Evolutionary conservation across 148 eudicot species (phyloP).

Genomic region (Beta vulgaris): DNA sequence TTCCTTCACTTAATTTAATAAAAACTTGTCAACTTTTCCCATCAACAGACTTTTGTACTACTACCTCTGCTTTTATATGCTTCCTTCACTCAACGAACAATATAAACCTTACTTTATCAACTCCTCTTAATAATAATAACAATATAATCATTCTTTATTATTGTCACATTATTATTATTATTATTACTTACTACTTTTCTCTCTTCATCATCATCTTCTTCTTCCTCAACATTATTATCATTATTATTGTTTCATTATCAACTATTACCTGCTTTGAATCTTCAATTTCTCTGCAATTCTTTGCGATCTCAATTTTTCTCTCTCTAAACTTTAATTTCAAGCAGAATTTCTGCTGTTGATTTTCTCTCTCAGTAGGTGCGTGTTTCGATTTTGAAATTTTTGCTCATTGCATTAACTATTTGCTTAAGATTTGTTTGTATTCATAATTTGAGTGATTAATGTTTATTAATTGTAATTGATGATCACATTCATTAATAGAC

Average conservation of each 20-base stretch:
- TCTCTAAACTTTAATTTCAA: conserved; percentile 12
- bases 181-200: too few relatives aligned
- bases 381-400: neutral
- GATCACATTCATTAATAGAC: neutral
- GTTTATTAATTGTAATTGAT: neutral
- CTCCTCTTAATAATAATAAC: neutral
- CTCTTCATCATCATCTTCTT: conserved; percentile 20
- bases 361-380: conserved; percentile 10
- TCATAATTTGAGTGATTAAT: neutral
- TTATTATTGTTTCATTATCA: neutral
- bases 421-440: neutral
- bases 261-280: conserved; percentile 17
- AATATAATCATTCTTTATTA: too few relatives aligned
- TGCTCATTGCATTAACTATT: neutral
- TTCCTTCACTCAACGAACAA: neutral
- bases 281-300: conserved; percentile 23
- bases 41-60: neutral
- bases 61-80: neutral
- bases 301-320: conserved; percentile 25
- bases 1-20: too few relatives aligned
- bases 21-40: neutral
- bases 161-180: neutral
- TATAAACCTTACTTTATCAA: conserved; percentile 5
- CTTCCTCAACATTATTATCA: neutral
- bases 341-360: conserved; percentile 1